phyloP scores from a whole-genome alignment of 495 filamentous ascomycete species.

The Xylaria sp. region DNA sequence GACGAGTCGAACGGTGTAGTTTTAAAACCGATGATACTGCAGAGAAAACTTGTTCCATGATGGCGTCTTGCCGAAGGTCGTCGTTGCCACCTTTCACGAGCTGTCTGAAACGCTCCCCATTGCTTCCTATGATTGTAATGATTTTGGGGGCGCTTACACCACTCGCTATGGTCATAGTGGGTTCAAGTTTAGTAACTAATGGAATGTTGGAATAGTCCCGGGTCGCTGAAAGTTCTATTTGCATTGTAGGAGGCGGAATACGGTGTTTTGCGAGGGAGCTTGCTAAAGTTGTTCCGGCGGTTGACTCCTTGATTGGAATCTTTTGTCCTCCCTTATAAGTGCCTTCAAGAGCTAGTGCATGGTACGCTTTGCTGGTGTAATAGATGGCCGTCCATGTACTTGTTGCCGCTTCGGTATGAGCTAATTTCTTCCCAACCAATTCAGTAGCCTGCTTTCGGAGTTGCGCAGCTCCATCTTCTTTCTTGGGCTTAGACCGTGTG shows the following conservation, averaged over 20 bases:
- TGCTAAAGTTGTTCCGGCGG: slow-evolving; percentile 62
- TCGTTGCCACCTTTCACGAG: slow-evolving; percentile 94
- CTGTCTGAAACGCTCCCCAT: slow-evolving; percentile 84
- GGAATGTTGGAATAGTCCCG: slow-evolving; percentile 80
- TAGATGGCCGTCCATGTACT: slow-evolving; percentile 71
- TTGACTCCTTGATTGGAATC: slow-evolving; percentile 64
- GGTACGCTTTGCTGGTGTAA: slow-evolving; percentile 75
- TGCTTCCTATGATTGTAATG: slow-evolving; percentile 74
- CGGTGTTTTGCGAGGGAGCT: slow-evolving; percentile 60
- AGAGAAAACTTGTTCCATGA: slow-evolving; percentile 99
- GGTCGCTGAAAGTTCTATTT: slow-evolving; percentile 74
- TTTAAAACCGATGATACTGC: slow-evolving; percentile 90
- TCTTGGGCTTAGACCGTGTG: slow-evolving; percentile 65
- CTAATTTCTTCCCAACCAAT: slow-evolving; percentile 66
- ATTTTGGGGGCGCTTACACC: slow-evolving; percentile 94
- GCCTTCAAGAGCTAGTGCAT: slow-evolving; percentile 72
- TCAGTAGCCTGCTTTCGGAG: slow-evolving; percentile 76
- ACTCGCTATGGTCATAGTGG: slow-evolving; percentile 80
- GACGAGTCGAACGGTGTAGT: slow-evolving; percentile 82
- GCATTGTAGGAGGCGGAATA: slow-evolving; percentile 92
- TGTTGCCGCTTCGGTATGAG: slow-evolving; percentile 47
- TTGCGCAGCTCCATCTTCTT: slow-evolving; percentile 73
- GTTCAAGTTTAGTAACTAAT: slow-evolving; percentile 68
- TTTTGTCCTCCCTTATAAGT: slow-evolving; percentile 71
- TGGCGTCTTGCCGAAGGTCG: slow-evolving; percentile 97